Evolutionary conservation across 2,329 filamentous ascomycete species (phyloP).

Genomic region (Lachnellula willkommii): DNA sequence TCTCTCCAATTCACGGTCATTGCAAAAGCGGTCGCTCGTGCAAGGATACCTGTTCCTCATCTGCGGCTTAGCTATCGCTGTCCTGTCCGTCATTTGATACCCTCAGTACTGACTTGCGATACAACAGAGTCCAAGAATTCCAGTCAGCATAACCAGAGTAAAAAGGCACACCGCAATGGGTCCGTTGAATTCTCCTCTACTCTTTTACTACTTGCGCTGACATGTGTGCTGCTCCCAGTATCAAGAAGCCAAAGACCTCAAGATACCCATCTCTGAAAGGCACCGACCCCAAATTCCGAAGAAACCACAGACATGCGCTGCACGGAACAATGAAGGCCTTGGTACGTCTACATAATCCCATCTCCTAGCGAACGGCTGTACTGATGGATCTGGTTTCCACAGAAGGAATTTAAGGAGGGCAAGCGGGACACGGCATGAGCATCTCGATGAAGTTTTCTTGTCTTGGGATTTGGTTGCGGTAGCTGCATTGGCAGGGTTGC

Average conservation of each 20-base stretch:
- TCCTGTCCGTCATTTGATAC: too few relatives aligned
- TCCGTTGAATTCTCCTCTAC: neutral
- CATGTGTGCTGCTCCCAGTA: slow-evolving; percentile 52
- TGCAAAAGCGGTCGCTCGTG: neutral
- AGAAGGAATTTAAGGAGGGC: slow-evolving; percentile 98
- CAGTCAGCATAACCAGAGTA: slow-evolving; percentile 88
- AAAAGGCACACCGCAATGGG: slow-evolving; percentile 99
- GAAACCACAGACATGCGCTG: slow-evolving; percentile 99
- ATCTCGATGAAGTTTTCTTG: slow-evolving; percentile 20
- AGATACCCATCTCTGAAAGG: slow-evolving; percentile 98
- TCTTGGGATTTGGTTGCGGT: slow-evolving; percentile 26
- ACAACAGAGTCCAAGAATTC: slow-evolving; percentile 97
- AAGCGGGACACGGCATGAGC: slow-evolving; percentile 81
- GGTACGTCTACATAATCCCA: slow-evolving; percentile 53
- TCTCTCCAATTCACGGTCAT: neutral
- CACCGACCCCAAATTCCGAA: slow-evolving; percentile 98
- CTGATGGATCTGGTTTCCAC: slow-evolving; percentile 27
- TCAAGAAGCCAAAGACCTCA: slow-evolving; percentile 99
- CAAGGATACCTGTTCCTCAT: neutral
- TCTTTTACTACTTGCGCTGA: slow-evolving; percentile 3
- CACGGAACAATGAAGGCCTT: slow-evolving; percentile 98
- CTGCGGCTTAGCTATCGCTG: neutral
- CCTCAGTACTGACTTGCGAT: neutral
- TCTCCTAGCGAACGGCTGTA: neutral
- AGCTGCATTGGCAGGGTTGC: slow-evolving; percentile 25